Evolutionary conservation across 305 asterid species (phyloP).

Genomic region (Solanum hybrid): DNA sequence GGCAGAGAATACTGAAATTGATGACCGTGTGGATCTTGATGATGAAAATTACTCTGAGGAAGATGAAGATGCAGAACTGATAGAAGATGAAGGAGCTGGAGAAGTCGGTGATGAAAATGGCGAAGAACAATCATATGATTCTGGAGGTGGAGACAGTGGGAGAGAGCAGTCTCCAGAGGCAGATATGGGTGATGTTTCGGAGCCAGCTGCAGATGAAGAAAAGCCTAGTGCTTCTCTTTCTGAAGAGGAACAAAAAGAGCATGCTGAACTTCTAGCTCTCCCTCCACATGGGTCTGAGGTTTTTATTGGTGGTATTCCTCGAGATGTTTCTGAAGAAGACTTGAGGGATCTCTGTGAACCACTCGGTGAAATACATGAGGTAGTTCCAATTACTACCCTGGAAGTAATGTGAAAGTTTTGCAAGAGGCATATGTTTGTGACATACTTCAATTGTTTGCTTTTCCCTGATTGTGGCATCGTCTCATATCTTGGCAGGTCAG

Average conservation of each 20-base stretch:
- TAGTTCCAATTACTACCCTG: conserved; percentile 17
- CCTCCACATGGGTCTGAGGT: conserved; percentile 95
- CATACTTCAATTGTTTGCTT: not conserved
- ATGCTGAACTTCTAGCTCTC: conserved; percentile 61
- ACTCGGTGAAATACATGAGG: conserved; percentile 73
- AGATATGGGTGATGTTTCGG: conserved; percentile 26
- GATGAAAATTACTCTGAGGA: conserved; percentile 81
- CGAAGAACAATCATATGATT: conserved; percentile 48
- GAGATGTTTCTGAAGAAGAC: conserved; percentile 73
- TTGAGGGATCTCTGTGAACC: conserved; percentile 71
- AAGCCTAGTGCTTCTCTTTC: conserved; percentile 23
- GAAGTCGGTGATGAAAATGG: conserved; percentile 55
- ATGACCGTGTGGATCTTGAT: conserved; percentile 85
- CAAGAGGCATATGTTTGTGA: not conserved
- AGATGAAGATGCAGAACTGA: conserved; percentile 72
- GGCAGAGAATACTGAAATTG: conserved; percentile 78
- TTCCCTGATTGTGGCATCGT: not conserved
- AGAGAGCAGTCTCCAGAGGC: conserved; percentile 44
- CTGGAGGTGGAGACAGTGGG: conserved; percentile 45
- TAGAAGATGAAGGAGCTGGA: conserved; percentile 63
- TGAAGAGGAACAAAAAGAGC: conserved; percentile 37
- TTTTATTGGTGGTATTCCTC: conserved; percentile 87
- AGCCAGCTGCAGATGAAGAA: conserved; percentile 41
- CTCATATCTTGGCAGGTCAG: conserved; percentile 54
- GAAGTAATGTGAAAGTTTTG: not conserved